These are phyloP conservation scores for Suhomyces terraborum DNA, from an alignment of 1,139 yeast genomes.

Conservation along the genomic window DNA sequence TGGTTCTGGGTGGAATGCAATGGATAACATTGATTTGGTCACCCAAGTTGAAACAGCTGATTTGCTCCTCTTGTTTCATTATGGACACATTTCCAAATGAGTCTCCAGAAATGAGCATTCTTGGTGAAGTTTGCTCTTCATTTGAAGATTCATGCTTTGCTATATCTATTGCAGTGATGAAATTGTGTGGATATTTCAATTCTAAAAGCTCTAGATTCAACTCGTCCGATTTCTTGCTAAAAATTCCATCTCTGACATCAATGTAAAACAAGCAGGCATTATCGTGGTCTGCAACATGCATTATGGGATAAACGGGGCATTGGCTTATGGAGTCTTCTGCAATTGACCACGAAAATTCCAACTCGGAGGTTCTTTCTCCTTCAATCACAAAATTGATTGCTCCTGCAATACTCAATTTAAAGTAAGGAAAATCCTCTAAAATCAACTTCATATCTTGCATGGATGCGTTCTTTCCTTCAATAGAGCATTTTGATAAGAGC, in stretches of 20 bases:
- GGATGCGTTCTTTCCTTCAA: background rate
- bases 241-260: conserved; percentile 28
- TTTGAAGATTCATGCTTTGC: background rate
- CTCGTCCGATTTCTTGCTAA: conserved; percentile 1
- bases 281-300: conserved; percentile 13
- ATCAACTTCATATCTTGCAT: conserved; percentile 4
- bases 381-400: conserved; percentile 6
- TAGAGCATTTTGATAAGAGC: background rate
- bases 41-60: conserved; percentile 30
- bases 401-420: conserved; percentile 8
- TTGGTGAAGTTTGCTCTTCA: background rate
- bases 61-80: conserved; percentile 12
- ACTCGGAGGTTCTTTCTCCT: conserved; percentile 1
- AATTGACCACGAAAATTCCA: conserved; percentile 2
- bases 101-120: conserved; percentile 28
- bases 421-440: conserved; percentile 3
- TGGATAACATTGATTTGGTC: conserved; percentile 35
- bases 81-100: conserved; percentile 34
- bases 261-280: conserved; percentile 18
- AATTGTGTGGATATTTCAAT: conserved; percentile 16
- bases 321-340: conserved; percentile 1
- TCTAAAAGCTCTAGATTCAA: conserved; percentile 3
- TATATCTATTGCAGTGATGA: conserved; percentile 20
- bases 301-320: conserved; percentile 16
- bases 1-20: conserved; percentile 5